phyloP scores from a whole-genome alignment of 208 protist species.

The Leishmania guyanensis region DNA sequence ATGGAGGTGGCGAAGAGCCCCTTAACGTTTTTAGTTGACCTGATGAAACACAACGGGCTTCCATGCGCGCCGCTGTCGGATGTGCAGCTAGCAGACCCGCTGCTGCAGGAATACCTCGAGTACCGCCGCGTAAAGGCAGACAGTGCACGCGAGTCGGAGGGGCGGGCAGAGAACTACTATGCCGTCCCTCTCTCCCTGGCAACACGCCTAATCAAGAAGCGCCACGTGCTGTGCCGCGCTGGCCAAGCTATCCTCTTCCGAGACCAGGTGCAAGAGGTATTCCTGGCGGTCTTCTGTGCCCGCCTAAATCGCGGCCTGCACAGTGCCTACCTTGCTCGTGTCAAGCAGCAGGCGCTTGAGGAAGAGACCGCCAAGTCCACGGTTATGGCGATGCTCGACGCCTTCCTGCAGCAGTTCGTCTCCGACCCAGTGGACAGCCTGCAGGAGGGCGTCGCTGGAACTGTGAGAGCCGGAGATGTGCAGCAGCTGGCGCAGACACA shows the following conservation, averaged over 20 bases:
- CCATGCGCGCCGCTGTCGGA: conserved; percentile 66
- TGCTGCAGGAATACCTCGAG: conserved; percentile 65
- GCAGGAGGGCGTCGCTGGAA: conserved; percentile 55
- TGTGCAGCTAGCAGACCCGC: conserved; percentile 39
- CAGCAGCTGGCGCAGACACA: conserved; percentile 78
- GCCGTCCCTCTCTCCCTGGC: conserved; percentile 71
- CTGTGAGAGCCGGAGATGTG: conserved; percentile 77
- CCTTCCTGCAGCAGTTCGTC: conserved; percentile 85
- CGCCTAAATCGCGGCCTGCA: conserved; percentile 75
- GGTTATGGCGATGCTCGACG: conserved; percentile 86
- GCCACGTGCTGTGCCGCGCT: conserved; percentile 65
- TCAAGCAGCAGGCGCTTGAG: conserved; percentile 60
- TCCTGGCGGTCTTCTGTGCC: conserved; percentile 75
- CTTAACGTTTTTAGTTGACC: conserved; percentile 58
- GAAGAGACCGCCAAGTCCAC: conserved; percentile 63
- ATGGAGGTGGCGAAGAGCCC: conserved; percentile 74
- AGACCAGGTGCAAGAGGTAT: conserved; percentile 86
- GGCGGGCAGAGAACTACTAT: conserved; percentile 69
- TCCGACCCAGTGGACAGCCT: conserved; percentile 58
- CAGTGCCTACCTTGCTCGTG: conserved; percentile 70
- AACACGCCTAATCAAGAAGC: conserved; percentile 76
- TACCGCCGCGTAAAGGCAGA: conserved; percentile 48
- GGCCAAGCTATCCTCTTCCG: conserved; percentile 78
- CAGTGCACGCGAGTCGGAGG: conserved; percentile 34
- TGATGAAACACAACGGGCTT: conserved; percentile 80